phyloP scores from a whole-genome alignment of 176 grass and related monocot genomes.

The Cenchrus purpureus region DNA sequence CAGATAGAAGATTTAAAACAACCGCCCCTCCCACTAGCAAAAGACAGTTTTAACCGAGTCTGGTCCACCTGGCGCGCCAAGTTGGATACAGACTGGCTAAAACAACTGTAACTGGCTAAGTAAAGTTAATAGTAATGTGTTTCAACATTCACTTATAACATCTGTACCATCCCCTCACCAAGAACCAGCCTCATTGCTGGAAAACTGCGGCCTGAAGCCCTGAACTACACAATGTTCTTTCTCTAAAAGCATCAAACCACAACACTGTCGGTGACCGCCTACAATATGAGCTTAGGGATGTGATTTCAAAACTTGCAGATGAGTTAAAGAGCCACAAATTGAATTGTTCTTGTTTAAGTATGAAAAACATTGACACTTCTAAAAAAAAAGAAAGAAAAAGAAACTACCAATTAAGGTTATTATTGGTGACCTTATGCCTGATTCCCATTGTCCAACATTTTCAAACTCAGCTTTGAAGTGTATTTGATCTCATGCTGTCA shows the following conservation, averaged over 20 bases:
- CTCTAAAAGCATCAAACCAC: neutral
- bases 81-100: neutral
- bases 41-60: neutral
- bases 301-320: neutral
- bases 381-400: neutral
- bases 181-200: neutral
- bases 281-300: neutral
- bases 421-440: too few species aligned
- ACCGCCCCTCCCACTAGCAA: neutral
- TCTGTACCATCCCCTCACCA: neutral
- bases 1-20: neutral
- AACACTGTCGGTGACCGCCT: neutral
- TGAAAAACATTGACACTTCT: too few species aligned
- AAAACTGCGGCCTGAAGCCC: neutral
- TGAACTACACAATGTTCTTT: neutral
- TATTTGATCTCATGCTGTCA: neutral
- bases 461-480: conserved; percentile 8
- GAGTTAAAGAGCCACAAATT: neutral
- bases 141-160: neutral
- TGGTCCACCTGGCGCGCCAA: neutral
- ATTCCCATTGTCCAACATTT: too few species aligned
- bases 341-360: neutral
- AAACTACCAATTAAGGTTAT: too few species aligned
- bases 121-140: neutral
- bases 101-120: neutral